Base-by-base conservation (phyloP, 169 alveolate species). In the Eimeria maxima region DNA sequence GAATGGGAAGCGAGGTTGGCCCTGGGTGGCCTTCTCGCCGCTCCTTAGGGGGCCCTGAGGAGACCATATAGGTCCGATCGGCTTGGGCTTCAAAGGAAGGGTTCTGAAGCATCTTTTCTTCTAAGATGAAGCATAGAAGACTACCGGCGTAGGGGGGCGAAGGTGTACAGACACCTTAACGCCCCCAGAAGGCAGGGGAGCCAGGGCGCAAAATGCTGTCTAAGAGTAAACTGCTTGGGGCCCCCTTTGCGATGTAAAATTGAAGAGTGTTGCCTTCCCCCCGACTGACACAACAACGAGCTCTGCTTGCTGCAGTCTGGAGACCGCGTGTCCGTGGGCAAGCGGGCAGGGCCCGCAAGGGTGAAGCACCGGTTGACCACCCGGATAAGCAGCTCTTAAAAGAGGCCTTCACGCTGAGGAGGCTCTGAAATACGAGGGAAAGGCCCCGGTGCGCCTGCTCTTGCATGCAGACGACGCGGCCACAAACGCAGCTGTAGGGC, bases 391-490 rank as follows among this genome's bases (percentile, higher is more conserved):
- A 76, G 87, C 29, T 10, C 11, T 76, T 76, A 4, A 76, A 42
- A 45, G 65, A n/a, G 16, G 42, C 20, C 13, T 22, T n/a, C 87
- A 76, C 1, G 33, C 18, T 7, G 38, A 11, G 4, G 87, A 42
- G 42, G 29, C 33, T 18, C 60, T 22, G 87, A 33, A 45, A 42
- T 42, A 29, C 11, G 55, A 76, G 50, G 55, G 65, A 76, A 38
- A 24, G 60, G 60, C 18, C 38, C 65, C 65, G 55, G 87, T 76
- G 87, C 87, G 87, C 38, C 60, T 76, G 60, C 65, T 42, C 60
- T 76, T 47, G 87, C 87, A 76, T 76, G 87, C 87, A 45, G 50
- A 76, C 33, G 60, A 76, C 50, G 81, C 81, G 81, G 47, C 42
- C 47, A 20, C 50, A 44, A 71, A 47, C 81, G 47, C 22, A 13